Conservation (phyloP, 352 stramenopile genomes). For the Phytophthora sp. region DNA sequence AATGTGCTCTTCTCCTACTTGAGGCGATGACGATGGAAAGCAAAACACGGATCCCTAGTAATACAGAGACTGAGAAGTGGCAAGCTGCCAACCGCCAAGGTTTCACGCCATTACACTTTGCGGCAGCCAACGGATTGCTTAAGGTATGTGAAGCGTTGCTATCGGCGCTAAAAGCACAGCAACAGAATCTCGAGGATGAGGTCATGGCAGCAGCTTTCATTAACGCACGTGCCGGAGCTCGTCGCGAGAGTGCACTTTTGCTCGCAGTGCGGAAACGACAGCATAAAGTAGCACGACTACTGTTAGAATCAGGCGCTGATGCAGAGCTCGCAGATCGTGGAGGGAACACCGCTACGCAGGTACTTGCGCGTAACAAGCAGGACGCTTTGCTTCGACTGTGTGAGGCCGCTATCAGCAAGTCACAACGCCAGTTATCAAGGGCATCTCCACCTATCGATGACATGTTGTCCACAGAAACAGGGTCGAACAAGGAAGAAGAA, state of each 20-base stretch:
- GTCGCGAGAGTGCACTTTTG: constrained; percentile 66
- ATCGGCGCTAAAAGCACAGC: constrained; percentile 35
- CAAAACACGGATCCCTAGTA: not conserved
- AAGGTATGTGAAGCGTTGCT: constrained; percentile 42
- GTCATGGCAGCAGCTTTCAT: constrained; percentile 41
- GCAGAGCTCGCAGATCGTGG: constrained; percentile 52
- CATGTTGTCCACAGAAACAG: not conserved
- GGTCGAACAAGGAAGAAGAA: constrained; percentile 29
- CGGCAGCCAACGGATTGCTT: constrained; percentile 49
- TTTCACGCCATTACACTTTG: constrained; percentile 70
- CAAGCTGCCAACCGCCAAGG: constrained; percentile 58
- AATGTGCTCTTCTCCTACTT: constrained; percentile 57
- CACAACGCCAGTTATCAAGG: constrained; percentile 9
- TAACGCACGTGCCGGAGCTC: constrained; percentile 33
- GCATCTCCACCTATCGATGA: constrained; percentile 17
- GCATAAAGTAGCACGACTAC: constrained; percentile 42
- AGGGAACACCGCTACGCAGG: constrained; percentile 50
- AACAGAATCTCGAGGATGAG: constrained; percentile 40
- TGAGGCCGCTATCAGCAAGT: constrained; percentile 23
- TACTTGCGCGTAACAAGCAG: constrained; percentile 59
- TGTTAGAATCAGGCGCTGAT: constrained; percentile 53
- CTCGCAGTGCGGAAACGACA: constrained; percentile 69
- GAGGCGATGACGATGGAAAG: constrained; percentile 9
- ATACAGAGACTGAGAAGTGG: constrained; percentile 31
- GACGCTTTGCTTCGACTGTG: constrained; percentile 57